Base-by-base conservation (phyloP, 331 rosid genomes). In the Rosa hybrid region DNA sequence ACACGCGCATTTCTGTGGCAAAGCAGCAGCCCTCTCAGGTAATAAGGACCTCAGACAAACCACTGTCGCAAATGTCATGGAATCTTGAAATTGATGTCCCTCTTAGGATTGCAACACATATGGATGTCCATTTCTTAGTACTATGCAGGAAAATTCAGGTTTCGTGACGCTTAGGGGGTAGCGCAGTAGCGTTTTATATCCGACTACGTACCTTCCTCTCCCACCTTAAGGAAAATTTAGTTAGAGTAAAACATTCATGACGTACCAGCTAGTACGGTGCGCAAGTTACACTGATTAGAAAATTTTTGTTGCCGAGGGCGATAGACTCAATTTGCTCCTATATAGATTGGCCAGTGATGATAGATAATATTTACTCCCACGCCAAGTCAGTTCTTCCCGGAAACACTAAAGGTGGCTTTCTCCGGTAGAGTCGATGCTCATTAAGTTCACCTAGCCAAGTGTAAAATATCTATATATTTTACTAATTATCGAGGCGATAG, bases 1-100 rank as follows among this genome's bases (percentile, higher is more conserved):
- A 75, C 46, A 54, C 27, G 85, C 71, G 82, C 86, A 85, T 83
- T 85, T 88, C 45, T 75, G 89, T 86, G 89, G 87, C 78, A 78
- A 27, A 45, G 77, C 80, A 81, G 74, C 62, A 41, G 23, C 68
- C 68, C 18, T n/a, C 80, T 72, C 71, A 18, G 71, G 77, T 11
- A 70, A 21, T 49, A 85, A 78, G 87, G 78, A 64, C 87, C 65
- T 73, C 79, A 84, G 57, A 75, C 62, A 57, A 78, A 54, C 70
- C 30, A 34, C 41, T 5, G 46, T 62, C 25, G 67, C 77, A 21
- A 42, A 46, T 45, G 39, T 70, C 49, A 51, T 60, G 71, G 62
- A 77, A 77, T 72, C 53, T 73, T 54, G 4, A 4, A 39, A 67
- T 12, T 45, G 12, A 17, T 51, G 59, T 75, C 23, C 69, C 54